Conservation (phyloP, 306 rosid genomes). For the Ormosia semicastrata region DNA sequence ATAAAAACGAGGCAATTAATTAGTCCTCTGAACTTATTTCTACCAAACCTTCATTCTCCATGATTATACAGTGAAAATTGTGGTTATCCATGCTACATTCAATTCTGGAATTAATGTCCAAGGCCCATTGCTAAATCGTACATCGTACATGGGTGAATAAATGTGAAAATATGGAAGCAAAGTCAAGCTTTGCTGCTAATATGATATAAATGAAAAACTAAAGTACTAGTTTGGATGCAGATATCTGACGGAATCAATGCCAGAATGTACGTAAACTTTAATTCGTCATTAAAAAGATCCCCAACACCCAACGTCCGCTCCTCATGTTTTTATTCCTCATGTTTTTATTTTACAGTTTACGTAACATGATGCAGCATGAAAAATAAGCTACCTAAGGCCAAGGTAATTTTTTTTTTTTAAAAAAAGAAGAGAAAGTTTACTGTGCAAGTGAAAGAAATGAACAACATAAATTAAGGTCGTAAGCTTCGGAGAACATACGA, state of each 20-base stretch:
- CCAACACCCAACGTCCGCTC: background rate
- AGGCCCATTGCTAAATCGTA: background rate
- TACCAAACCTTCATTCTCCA: background rate
- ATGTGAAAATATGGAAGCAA: background rate
- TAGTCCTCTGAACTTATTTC: background rate
- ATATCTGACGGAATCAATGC: background rate
- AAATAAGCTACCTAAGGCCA: background rate
- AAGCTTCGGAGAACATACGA: background rate
- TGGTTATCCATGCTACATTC: background rate
- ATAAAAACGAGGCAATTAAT: background rate
- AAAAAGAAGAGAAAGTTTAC: too few relatives aligned
- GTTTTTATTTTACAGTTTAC: background rate
- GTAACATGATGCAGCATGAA: background rate
- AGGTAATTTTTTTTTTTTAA: too few relatives aligned
- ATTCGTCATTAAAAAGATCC: background rate
- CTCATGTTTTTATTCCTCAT: background rate
- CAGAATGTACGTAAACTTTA: constrained; percentile 25
- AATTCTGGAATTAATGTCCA: background rate
- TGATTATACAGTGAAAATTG: background rate
- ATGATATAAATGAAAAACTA: background rate
- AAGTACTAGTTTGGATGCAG: constrained; percentile 2
- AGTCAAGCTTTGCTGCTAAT: constrained; percentile 16
- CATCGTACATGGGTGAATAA: background rate
- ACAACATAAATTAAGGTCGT: too few relatives aligned
- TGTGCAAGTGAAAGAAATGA: too few relatives aligned